Evolutionary conservation across 768 basidiomycete species (phyloP).

Genomic region (Termitomyces sp.): DNA sequence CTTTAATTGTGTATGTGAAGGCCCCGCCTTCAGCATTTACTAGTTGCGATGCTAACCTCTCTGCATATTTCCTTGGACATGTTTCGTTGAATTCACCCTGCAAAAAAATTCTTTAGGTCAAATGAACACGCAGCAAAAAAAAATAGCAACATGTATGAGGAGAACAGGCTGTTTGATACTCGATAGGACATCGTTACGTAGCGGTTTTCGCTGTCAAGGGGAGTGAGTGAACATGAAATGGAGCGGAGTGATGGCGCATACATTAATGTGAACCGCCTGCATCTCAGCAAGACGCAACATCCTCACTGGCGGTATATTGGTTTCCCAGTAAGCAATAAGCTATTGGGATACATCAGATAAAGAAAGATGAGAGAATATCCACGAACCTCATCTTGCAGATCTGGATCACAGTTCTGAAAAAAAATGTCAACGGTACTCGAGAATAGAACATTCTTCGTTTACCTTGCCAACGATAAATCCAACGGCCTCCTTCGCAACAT

Average conservation of each 20-base stretch:
- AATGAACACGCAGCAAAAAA: neutral
- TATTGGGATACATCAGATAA: constrained; percentile 20
- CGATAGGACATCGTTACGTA: constrained; percentile 43
- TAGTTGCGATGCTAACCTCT: constrained; percentile 45
- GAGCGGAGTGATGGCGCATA: constrained; percentile 25
- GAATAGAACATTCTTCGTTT: constrained; percentile 15
- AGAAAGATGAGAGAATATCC: neutral
- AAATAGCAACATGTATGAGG: constrained; percentile 54
- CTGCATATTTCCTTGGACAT: constrained; percentile 52
- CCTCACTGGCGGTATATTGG: constrained; percentile 45
- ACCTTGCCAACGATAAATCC: constrained; percentile 55
- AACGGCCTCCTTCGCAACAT: constrained; percentile 56
- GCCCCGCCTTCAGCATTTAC: constrained; percentile 45
- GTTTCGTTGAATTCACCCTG: constrained; percentile 59
- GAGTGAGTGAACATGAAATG: neutral
- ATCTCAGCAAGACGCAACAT: constrained; percentile 49
- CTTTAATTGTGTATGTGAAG: constrained; percentile 56
- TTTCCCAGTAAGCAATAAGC: constrained; percentile 67
- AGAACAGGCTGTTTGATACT: constrained; percentile 58
- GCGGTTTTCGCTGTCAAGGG: constrained; percentile 44
- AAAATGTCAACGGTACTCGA: constrained; percentile 5
- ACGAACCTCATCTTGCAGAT: constrained; percentile 63
- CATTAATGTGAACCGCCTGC: constrained; percentile 55
- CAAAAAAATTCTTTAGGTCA: neutral
- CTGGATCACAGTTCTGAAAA: constrained; percentile 44